Evolutionary conservation across 2,329 filamentous ascomycete species (phyloP).

Genomic region (Fusarium sp.): DNA sequence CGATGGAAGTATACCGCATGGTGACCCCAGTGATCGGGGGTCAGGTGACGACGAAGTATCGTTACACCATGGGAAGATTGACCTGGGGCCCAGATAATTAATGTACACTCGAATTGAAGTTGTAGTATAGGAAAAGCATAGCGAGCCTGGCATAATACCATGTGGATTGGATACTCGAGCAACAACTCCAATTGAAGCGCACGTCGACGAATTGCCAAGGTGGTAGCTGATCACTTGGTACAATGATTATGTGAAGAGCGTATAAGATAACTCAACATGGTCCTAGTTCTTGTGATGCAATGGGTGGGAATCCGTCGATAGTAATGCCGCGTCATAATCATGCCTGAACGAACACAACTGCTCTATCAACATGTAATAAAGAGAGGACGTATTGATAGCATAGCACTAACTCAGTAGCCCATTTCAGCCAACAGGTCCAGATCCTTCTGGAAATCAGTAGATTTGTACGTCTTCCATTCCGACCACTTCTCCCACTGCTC

Average conservation of each 20-base stretch:
- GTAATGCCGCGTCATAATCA: too few species aligned
- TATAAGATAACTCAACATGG: too few species aligned
- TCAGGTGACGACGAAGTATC: slow-evolving; percentile 4
- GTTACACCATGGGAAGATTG: background rate
- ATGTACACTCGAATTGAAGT: background rate
- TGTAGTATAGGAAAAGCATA: background rate
- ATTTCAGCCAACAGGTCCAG: background rate
- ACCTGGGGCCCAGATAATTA: background rate
- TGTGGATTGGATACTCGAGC: background rate
- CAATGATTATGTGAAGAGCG: too few species aligned
- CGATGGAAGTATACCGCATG: background rate
- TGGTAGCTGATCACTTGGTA: too few species aligned
- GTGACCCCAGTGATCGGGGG: background rate
- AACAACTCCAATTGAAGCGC: background rate
- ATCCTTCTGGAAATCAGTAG: background rate
- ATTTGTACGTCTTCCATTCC: background rate
- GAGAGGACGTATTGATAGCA: too few species aligned
- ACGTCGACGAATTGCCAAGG: background rate
- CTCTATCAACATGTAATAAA: too few species aligned
- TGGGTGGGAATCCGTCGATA: too few species aligned
- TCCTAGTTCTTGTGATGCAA: too few species aligned
- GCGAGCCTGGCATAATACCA: background rate
- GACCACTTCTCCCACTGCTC: background rate
- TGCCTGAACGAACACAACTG: too few species aligned
- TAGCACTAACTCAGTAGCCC: background rate